Evolutionary conservation across 2,329 filamentous ascomycete species (phyloP).

Genomic region (Diaporthe sp.): DNA sequence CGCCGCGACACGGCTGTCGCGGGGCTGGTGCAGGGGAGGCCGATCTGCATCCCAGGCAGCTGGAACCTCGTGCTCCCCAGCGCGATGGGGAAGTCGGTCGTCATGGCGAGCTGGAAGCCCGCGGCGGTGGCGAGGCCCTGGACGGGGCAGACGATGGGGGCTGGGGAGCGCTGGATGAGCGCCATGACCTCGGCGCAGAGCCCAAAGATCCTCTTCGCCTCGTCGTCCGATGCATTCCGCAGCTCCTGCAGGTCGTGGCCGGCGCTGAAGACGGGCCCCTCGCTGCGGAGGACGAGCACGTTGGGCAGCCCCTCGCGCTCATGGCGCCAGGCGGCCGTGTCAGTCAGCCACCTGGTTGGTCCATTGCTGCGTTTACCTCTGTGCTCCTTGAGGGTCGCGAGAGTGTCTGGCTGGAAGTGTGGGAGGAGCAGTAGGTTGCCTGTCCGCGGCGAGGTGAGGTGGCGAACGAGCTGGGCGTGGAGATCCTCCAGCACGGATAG

Average conservation of each 20-base stretch:
- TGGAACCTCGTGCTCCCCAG: slow-evolving; percentile 35
- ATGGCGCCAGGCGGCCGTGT: slow-evolving; percentile 39
- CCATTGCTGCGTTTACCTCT: fast-evolving
- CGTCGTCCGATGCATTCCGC: slow-evolving; percentile 7
- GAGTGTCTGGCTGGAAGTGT: slow-evolving; percentile 38
- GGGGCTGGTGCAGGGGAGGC: slow-evolving; percentile 46
- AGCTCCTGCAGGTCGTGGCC: slow-evolving; percentile 47
- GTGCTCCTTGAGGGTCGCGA: slow-evolving; percentile 35
- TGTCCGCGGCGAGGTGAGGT: slow-evolving; percentile 40
- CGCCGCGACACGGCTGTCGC: slow-evolving; percentile 42
- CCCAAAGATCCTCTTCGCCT: slow-evolving; percentile 40
- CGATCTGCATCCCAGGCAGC: slow-evolving; percentile 44
- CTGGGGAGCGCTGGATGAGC: slow-evolving; percentile 45
- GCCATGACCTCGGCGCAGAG: slow-evolving; percentile 46
- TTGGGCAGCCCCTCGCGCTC: slow-evolving; percentile 41
- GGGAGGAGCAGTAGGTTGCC: slow-evolving; percentile 42
- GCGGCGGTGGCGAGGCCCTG: slow-evolving; percentile 46
- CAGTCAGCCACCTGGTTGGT: slow-evolving; percentile 43
- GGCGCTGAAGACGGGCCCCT: slow-evolving; percentile 44
- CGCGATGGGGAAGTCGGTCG: slow-evolving; percentile 42
- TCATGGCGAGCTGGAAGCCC: slow-evolving; percentile 47
- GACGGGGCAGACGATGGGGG: slow-evolving; percentile 44
- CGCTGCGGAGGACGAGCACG: slow-evolving; percentile 45
- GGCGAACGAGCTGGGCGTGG: slow-evolving; percentile 39
- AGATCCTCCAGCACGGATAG: slow-evolving; percentile 39